Evolutionary conservation across 208 protist species (phyloP).

Genomic region (Wallacemonas sp.): DNA sequence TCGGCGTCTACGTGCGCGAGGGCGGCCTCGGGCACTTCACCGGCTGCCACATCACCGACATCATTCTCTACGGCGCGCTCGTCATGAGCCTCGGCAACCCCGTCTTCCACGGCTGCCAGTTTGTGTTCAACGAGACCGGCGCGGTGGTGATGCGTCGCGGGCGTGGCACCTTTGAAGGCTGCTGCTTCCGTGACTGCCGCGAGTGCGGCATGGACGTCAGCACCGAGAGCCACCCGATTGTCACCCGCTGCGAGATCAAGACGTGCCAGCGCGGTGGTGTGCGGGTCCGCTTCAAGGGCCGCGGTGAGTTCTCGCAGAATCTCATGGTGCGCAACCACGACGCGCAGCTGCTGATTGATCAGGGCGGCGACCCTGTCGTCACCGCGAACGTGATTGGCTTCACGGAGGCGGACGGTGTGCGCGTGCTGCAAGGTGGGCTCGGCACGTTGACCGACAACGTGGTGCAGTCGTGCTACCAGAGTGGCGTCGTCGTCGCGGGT

Average conservation of each 20-base stretch:
- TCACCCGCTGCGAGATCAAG: constrained; percentile 23
- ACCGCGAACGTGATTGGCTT: constrained; percentile 37
- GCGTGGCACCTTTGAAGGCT: constrained; percentile 29
- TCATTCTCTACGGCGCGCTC: constrained; percentile 16
- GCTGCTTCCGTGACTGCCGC: constrained; percentile 22
- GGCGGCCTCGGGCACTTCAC: constrained; percentile 23
- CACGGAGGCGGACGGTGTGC: constrained; percentile 31
- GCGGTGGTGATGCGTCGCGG: constrained; percentile 23
- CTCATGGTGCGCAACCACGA: constrained; percentile 24
- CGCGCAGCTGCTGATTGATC: constrained; percentile 26
- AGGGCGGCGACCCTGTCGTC: constrained; percentile 31
- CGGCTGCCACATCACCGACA: constrained; percentile 31
- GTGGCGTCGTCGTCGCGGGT: constrained; percentile 28
- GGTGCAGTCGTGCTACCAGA: constrained; percentile 21
- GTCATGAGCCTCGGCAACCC: constrained; percentile 25
- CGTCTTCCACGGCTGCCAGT: constrained; percentile 20
- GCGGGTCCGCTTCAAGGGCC: constrained; percentile 16
- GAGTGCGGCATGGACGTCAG: constrained; percentile 27
- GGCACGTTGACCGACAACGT: constrained; percentile 33
- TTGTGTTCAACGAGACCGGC: constrained; percentile 24
- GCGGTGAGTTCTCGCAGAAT: constrained; percentile 31
- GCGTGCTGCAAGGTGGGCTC: constrained; percentile 31
- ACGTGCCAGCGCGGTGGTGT: constrained; percentile 26
- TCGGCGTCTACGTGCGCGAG: constrained; percentile 24
- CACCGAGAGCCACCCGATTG: constrained; percentile 21